Percentiles rank a stretch among this genome's conserved stretches.
phyloP scores from a whole-genome alignment of 305 asterid genomes.

The Fraxinus platypoda region DNA sequence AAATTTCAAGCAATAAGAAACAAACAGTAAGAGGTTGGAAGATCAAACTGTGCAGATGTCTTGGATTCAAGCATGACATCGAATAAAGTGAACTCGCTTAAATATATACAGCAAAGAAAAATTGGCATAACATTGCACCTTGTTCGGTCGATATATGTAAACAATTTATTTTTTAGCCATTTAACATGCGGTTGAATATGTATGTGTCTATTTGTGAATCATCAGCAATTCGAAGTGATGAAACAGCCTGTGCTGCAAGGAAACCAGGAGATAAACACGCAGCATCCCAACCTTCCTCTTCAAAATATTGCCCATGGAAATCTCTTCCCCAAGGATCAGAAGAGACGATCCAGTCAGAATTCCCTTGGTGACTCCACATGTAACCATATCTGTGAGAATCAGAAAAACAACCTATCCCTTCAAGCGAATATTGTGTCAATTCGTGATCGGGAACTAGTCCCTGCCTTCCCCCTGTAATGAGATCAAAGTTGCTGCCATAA shows the following conservation, averaged over 20 bases:
- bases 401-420: conserved; percentile 38
- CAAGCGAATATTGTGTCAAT: conserved; percentile 35
- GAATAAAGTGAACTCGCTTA: conserved; percentile 28
- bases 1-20: conserved; percentile 12
- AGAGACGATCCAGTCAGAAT: conserved; percentile 26
- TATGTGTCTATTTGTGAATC: conserved; percentile 34
- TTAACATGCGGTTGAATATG: conserved; percentile 30
- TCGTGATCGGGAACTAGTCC: conserved; percentile 35
- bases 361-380: conserved; percentile 34
- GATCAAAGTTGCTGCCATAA: conserved; percentile 35
- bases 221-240: conserved; percentile 49
- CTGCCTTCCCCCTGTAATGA: conserved; percentile 35
- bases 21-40: conserved; percentile 14
- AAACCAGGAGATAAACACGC: conserved; percentile 30
- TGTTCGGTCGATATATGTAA: neutral
- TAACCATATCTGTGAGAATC: conserved; percentile 37
- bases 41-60: conserved; percentile 8
- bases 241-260: conserved; percentile 44
- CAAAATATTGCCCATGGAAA: conserved; percentile 28
- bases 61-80: conserved; percentile 30
- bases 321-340: conserved; percentile 29
- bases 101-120: conserved; percentile 42
- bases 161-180: conserved; percentile 21
- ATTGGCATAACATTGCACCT: conserved; percentile 26
- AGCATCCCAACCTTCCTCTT: conserved; percentile 30